Evolutionary conservation across 1,284 basidiomycete genomes (phyloP).

Genomic region (Ceratobasidium theobromae): DNA sequence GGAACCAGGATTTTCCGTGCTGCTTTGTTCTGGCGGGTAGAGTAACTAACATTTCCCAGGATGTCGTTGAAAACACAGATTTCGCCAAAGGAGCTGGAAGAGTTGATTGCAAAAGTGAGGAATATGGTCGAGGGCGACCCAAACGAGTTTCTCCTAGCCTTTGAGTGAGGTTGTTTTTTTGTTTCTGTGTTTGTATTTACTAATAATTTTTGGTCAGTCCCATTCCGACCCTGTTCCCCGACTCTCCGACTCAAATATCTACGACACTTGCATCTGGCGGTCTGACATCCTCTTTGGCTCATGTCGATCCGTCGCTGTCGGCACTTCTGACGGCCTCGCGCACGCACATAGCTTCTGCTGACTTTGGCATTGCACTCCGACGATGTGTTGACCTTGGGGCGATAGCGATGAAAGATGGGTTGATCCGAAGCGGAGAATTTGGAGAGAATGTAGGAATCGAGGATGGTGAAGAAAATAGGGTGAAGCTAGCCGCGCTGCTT

Average conservation of each 20-base stretch:
- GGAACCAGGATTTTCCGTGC: background rate
- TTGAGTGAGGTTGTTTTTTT: slow-evolving; percentile 5
- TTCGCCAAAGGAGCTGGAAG: slow-evolving; percentile 64
- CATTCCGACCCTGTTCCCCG: slow-evolving; percentile 69
- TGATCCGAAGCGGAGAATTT: slow-evolving; percentile 41
- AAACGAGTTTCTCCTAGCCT: slow-evolving; percentile 22
- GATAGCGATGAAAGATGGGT: slow-evolving; percentile 53
- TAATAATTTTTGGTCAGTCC: slow-evolving; percentile 52
- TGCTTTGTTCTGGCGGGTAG: slow-evolving; percentile 10
- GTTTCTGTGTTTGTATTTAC: background rate
- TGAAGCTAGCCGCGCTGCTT: slow-evolving; percentile 71
- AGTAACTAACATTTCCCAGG: slow-evolving; percentile 44
- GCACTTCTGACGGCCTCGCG: slow-evolving; percentile 70
- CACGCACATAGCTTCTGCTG: slow-evolving; percentile 60
- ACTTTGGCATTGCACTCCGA: slow-evolving; percentile 69
- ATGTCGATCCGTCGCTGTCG: slow-evolving; percentile 56
- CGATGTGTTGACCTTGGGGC: slow-evolving; percentile 69
- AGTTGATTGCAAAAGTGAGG: slow-evolving; percentile 69
- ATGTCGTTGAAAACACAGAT: slow-evolving; percentile 78
- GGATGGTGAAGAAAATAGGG: slow-evolving; percentile 50
- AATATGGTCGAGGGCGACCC: slow-evolving; percentile 60
- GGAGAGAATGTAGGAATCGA: slow-evolving; percentile 40
- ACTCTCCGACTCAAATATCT: slow-evolving; percentile 64
- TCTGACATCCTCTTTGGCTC: slow-evolving; percentile 45
- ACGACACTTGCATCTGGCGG: slow-evolving; percentile 70